phyloP scores from a whole-genome alignment of 805 yeast species.

The Candida piceae region DNA sequence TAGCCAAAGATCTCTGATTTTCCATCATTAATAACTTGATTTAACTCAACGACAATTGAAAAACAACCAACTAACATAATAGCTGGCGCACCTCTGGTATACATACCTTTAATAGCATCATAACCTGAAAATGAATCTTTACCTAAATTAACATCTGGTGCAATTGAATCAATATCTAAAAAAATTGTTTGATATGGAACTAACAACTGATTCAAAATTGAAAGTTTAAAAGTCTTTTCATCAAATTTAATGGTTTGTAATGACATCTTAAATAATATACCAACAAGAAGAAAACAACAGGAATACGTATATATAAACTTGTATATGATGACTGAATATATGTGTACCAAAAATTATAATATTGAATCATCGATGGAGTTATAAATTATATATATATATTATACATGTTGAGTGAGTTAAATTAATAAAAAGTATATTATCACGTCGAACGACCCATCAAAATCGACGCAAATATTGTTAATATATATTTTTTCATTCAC shows the following conservation, averaged over 20 bases:
- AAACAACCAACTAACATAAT: constrained; percentile 92
- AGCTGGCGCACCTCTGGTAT: constrained; percentile 98
- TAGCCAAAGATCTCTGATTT: constrained; percentile 24
- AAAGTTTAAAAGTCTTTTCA: constrained; percentile 38
- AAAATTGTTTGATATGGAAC: constrained; percentile 79
- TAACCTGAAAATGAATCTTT: constrained; percentile 60
- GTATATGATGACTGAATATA: no score
- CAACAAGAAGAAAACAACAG: no score
- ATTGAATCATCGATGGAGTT: no score
- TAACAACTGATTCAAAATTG: constrained; percentile 73
- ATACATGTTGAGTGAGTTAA: no score
- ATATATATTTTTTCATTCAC: no score
- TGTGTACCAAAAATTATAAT: no score
- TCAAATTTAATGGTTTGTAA: constrained; percentile 68
- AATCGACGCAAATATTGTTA: no score
- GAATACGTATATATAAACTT: no score
- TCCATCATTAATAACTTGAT: constrained; percentile 26
- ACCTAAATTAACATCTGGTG: constrained; percentile 52
- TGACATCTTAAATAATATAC: constrained; percentile 27
- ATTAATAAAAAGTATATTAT: not conserved
- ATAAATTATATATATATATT: no score
- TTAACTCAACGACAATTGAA: constrained; percentile 71
- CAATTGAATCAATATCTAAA: constrained; percentile 53
- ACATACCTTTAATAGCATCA: constrained; percentile 82
- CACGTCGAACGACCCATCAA: not conserved